These are phyloP conservation scores for Geosiphon pyriformis DNA, from an alignment of 192 early-diverging fungal genomes.

Conservation along the genomic window DNA sequence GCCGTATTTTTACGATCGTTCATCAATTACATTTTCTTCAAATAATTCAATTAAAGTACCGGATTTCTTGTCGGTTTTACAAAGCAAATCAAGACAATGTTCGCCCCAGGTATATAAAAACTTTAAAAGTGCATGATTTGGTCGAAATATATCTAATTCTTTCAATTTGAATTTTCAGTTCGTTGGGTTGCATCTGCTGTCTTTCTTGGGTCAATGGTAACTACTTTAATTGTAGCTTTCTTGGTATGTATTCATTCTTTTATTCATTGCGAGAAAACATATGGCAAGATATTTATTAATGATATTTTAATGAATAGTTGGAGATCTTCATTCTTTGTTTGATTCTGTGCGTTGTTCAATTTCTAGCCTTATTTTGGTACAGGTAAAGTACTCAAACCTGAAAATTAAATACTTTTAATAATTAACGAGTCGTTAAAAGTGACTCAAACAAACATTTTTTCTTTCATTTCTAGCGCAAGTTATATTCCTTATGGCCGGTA, in stretches of 20 bases:
- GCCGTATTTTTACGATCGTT: too few species aligned
- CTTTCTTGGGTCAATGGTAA: constrained; percentile 60
- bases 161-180: constrained; percentile 48
- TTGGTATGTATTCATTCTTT: constrained; percentile 32
- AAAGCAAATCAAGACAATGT: constrained; percentile 83
- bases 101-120: constrained; percentile 49
- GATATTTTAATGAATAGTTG: constrained; percentile 29
- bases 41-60: constrained; percentile 46
- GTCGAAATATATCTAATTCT: constrained; percentile 25
- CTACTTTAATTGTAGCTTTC: constrained; percentile 74
- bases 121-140: constrained; percentile 9
- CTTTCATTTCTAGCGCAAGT: constrained; percentile 56
- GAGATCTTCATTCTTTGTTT: constrained; percentile 63
- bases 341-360: constrained; percentile 81
- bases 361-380: constrained; percentile 85
- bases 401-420: background rate
- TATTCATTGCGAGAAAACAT: constrained; percentile 10
- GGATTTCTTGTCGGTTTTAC: constrained; percentile 85
- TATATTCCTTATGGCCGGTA: constrained; percentile 91
- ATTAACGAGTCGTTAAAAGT: background rate
- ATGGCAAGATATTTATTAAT: constrained; percentile 6
- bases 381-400: constrained; percentile 28
- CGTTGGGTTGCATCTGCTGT: constrained; percentile 71
- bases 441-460: constrained; percentile 2
- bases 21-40: constrained; percentile 1